phyloP scores from a whole-genome alignment of 2,329 filamentous ascomycete genomes.

The Tolypocladium ophioglossoides region DNA sequence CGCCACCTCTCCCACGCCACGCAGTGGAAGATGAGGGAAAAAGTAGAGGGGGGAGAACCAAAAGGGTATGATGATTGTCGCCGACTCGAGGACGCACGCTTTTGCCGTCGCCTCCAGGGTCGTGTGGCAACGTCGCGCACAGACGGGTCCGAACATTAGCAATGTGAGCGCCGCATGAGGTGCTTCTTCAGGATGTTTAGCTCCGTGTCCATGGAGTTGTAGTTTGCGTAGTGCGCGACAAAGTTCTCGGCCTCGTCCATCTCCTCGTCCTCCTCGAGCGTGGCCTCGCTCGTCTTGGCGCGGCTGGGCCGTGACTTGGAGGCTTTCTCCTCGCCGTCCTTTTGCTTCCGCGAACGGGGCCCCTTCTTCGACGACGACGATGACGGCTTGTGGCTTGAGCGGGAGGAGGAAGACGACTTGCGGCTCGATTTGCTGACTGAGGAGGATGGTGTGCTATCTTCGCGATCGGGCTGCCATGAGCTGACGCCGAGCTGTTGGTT shows the following conservation, averaged over 20 bases:
- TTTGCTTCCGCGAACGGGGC: background rate
- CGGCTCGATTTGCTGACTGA: background rate
- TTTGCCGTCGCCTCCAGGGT: background rate
- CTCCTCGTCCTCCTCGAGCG: background rate
- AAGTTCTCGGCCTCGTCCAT: constrained; percentile 1
- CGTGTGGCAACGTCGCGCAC: background rate
- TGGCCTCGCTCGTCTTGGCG: background rate
- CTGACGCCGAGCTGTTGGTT: constrained; percentile 1
- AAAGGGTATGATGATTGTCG: background rate
- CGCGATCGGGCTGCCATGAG: background rate
- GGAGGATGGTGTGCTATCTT: background rate
- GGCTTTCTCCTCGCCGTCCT: background rate
- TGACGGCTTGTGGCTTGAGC: background rate
- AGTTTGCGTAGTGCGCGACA: constrained; percentile 3
- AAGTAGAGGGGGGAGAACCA: background rate
- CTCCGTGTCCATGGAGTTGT: constrained; percentile 6
- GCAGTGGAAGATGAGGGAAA: background rate
- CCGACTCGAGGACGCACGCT: background rate
- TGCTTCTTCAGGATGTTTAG: constrained; percentile 4
- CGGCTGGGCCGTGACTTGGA: background rate
- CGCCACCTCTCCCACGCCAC: background rate
- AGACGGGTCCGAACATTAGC: background rate
- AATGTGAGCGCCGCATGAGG: constrained; percentile 1
- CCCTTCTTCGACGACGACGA: background rate
- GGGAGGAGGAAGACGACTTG: background rate